phyloP scores from a whole-genome alignment of 1,284 basidiomycete species.

The Microbotryomycetes sp. region DNA sequence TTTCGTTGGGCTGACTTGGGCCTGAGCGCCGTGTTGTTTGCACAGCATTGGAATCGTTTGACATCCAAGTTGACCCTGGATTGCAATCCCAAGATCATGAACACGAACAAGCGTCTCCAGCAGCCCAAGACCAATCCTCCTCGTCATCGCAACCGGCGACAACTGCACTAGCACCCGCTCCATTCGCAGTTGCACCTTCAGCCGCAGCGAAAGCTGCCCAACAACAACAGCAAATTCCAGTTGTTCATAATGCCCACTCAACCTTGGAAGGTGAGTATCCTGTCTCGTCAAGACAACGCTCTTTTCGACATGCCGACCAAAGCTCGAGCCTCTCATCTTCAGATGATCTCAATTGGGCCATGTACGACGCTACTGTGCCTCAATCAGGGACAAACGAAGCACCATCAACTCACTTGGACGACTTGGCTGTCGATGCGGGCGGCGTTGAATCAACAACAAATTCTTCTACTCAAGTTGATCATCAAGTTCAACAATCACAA shows the following conservation, averaged over 20 bases:
- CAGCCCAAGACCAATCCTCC: not conserved
- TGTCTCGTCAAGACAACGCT: no score
- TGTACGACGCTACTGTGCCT: not conserved
- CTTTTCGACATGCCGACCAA: no score
- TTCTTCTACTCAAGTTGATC: not conserved
- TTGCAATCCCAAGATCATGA: no score
- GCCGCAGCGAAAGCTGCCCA: not conserved
- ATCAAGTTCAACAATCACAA: not conserved
- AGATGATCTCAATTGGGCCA: not conserved
- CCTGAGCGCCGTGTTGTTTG: no score
- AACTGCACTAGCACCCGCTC: not conserved
- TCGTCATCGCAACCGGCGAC: not conserved
- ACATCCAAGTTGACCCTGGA: not conserved
- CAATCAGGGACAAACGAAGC: not conserved
- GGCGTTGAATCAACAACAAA: no score
- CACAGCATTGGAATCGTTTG: not conserved
- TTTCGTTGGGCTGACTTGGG: no score
- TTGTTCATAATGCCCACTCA: not conserved
- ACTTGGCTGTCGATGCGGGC: not conserved
- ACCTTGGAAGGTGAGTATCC: not conserved
- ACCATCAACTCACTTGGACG: not conserved
- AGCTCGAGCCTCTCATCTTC: no score
- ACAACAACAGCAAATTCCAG: not conserved
- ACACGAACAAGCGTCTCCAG: no score
- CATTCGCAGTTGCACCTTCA: not conserved